Conservation (phyloP, 768 basidiomycete genomes). For the Amanita subjunquillea region DNA sequence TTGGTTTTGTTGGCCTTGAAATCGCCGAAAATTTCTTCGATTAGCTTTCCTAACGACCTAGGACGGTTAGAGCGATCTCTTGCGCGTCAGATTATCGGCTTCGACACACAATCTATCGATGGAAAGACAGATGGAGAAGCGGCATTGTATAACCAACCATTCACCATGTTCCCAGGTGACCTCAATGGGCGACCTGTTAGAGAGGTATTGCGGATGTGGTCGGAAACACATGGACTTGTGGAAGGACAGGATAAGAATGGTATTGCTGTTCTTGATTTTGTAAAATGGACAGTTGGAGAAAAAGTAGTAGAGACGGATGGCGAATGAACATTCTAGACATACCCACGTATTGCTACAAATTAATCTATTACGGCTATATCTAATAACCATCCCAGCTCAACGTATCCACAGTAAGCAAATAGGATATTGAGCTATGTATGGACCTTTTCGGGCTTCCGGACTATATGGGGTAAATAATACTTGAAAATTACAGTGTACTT, state of each 20-base stretch:
- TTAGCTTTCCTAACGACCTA: conserved; percentile 45
- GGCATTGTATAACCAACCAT: conserved; percentile 62
- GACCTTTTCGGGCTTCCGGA: conserved; percentile 19
- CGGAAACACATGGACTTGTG: conserved; percentile 33
- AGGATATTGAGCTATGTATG: neutral
- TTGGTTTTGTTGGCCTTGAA: conserved; percentile 47
- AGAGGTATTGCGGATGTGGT: conserved; percentile 46
- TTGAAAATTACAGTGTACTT: conserved; percentile 33
- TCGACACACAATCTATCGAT: conserved; percentile 51
- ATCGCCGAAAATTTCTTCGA: conserved; percentile 31
- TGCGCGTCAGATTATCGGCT: conserved; percentile 80
- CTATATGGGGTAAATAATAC: conserved; percentile 39
- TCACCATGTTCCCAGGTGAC: conserved; percentile 64
- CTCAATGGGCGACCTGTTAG: conserved; percentile 28
- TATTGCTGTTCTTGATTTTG: conserved; percentile 42
- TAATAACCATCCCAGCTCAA: neutral
- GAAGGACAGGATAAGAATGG: conserved; percentile 23
- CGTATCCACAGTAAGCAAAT: neutral
- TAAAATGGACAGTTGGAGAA: conserved; percentile 59
- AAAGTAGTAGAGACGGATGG: conserved; percentile 3
- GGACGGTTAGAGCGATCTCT: conserved; percentile 59
- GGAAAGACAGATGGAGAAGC: conserved; percentile 28
- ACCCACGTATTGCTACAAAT: neutral
- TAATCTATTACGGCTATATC: neutral
- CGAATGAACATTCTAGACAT: neutral